These are phyloP conservation scores for Ogataea ramenticola DNA, from an alignment of 805 yeast genomes.

Conservation along the genomic window DNA sequence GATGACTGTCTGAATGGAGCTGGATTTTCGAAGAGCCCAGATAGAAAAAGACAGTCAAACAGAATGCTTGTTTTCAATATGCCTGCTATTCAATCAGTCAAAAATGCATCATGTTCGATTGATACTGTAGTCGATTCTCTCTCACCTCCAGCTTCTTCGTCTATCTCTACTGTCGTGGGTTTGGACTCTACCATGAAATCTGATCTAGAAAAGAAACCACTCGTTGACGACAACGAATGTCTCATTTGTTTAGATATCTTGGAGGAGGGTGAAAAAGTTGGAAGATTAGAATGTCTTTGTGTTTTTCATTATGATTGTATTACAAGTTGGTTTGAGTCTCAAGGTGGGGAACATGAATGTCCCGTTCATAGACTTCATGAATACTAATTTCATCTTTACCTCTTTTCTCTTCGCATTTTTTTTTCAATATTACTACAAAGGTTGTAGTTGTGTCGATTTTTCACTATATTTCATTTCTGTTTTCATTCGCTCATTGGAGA, in stretches of 20 bases:
- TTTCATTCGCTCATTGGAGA: too few species aligned
- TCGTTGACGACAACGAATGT: conserved; percentile 61
- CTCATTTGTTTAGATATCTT: conserved; percentile 91
- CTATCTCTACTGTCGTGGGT: neutral
- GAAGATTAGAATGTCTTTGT: conserved; percentile 88
- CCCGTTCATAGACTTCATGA: conserved; percentile 64
- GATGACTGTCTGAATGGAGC: conserved; percentile 55
- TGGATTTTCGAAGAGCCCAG: conserved; percentile 58
- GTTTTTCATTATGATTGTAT: conserved; percentile 91
- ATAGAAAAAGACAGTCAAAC: conserved; percentile 50
- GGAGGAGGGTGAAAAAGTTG: conserved; percentile 80
- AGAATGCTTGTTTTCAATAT: conserved; percentile 79
- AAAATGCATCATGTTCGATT: neutral
- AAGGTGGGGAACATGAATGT: conserved; percentile 80
- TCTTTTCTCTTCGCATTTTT: too few species aligned
- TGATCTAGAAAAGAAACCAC: conserved; percentile 8
- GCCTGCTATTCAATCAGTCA: conserved; percentile 17
- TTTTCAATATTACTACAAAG: too few species aligned
- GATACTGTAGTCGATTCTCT: neutral
- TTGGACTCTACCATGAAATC: neutral
- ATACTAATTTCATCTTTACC: neutral
- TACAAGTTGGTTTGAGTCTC: conserved; percentile 81
- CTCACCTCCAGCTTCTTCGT: neutral
- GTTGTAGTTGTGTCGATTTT: too few species aligned
- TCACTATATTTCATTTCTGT: too few species aligned